Evolutionary conservation across 139 green algal genomes (phyloP).

Genomic region (Volvox reticuliferus): DNA sequence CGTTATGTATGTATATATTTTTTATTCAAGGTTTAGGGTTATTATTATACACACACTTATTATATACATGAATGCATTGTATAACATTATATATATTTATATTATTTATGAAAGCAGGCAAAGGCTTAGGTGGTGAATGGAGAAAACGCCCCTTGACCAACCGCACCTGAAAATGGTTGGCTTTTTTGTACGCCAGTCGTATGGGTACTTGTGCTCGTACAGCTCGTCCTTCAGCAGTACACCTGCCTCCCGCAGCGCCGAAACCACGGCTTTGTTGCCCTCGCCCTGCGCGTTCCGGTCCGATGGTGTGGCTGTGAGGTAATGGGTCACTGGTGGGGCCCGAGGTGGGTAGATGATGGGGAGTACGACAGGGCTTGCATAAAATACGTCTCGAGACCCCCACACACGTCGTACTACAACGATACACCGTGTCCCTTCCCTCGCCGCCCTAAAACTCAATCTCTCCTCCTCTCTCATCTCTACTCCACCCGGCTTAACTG

Average conservation of each 20-base stretch:
- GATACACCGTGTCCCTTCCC: background rate
- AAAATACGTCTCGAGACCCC: background rate
- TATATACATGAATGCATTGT: too few species aligned
- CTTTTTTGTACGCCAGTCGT: conserved; percentile 99
- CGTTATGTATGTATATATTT: too few species aligned
- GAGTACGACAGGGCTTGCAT: background rate
- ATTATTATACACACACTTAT: too few species aligned
- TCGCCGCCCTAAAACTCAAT: background rate
- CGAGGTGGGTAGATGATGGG: background rate
- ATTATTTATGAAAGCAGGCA: background rate
- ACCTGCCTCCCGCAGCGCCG: conserved; percentile 68
- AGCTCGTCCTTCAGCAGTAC: conserved; percentile 90
- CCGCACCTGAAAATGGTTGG: conserved; percentile 95
- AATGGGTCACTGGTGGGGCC: background rate
- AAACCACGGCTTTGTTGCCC: conserved; percentile 90
- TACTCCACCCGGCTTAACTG: too few species aligned
- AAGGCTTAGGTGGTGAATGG: background rate
- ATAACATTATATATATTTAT: too few species aligned
- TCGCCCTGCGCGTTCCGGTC: conserved; percentile 61
- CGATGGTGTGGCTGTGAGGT: too few species aligned
- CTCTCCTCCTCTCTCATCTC: background rate
- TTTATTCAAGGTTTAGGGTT: too few species aligned
- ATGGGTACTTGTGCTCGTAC: conserved; percentile 99
- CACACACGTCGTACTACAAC: too few species aligned
- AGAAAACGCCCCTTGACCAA: background rate